These are phyloP conservation scores for Aspergillus funiculosus DNA, from an alignment of 495 filamentous ascomycete species.

Conservation along the genomic window DNA sequence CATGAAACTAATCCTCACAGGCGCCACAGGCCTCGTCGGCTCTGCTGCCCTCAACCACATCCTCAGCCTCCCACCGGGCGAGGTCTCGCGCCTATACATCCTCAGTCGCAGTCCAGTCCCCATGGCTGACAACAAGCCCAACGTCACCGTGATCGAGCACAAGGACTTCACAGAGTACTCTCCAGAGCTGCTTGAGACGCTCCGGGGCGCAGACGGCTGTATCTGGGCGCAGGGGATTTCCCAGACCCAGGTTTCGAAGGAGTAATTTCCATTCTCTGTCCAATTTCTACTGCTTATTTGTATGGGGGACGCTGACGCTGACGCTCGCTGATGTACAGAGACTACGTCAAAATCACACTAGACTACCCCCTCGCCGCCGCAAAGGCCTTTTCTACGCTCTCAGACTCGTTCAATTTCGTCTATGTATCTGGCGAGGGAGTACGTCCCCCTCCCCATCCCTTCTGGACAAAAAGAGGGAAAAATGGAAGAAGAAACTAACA, in stretches of 20 bases:
- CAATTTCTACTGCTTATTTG: neutral
- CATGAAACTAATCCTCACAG: slow-evolving; percentile 60
- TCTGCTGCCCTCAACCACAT: slow-evolving; percentile 58
- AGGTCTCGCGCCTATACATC: slow-evolving; percentile 57
- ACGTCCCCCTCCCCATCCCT: neutral
- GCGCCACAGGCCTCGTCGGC: slow-evolving; percentile 69
- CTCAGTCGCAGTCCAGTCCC: slow-evolving; percentile 59
- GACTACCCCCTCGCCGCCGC: slow-evolving; percentile 58
- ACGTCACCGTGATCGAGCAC: slow-evolving; percentile 61
- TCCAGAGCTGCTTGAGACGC: slow-evolving; percentile 47
- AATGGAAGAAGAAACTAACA: neutral
- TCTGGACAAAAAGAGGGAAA: neutral
- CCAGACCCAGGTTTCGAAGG: slow-evolving; percentile 50
- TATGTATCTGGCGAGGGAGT: slow-evolving; percentile 58
- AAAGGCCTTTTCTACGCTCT: slow-evolving; percentile 51
- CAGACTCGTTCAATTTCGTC: slow-evolving; percentile 58
- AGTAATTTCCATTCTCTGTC: slow-evolving; percentile 36
- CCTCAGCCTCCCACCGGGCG: slow-evolving; percentile 43
- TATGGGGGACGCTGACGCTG: no score
- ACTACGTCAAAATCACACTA: slow-evolving; percentile 63
- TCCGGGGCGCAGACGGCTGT: slow-evolving; percentile 58
- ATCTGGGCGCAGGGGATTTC: slow-evolving; percentile 68
- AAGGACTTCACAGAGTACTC: slow-evolving; percentile 58
- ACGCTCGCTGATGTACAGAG: slow-evolving; percentile 41
- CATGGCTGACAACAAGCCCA: slow-evolving; percentile 55